Conservation (phyloP, 495 filamentous ascomycete genomes). For the Jackrogersella multiformis region DNA sequence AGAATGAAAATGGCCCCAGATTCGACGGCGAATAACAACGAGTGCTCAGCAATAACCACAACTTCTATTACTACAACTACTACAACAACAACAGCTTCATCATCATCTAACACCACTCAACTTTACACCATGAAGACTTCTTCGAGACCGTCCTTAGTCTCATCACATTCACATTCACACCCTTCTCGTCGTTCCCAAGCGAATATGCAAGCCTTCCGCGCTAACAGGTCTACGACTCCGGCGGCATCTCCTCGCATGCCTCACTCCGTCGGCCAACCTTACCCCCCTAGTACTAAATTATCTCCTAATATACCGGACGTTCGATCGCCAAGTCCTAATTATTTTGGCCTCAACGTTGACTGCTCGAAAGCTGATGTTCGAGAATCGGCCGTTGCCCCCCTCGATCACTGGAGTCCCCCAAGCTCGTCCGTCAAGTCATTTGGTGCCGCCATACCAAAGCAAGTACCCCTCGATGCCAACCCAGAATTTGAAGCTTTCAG, state of each 20-base stretch:
- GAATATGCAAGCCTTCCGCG: conserved; percentile 51
- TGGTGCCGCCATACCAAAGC: conserved; percentile 71
- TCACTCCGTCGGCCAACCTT: conserved; percentile 57
- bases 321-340: conserved; percentile 73
- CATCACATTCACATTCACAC: conserved; percentile 48
- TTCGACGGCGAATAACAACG: conserved; percentile 44
- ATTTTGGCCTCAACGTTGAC: conserved; percentile 80
- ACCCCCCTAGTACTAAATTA: conserved; percentile 47
- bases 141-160: conserved; percentile 50
- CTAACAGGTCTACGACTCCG: conserved; percentile 54
- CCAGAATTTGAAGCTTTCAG: conserved; percentile 80
- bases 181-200: conserved; percentile 51
- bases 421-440: conserved; percentile 74
- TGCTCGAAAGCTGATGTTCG: conserved; percentile 62
- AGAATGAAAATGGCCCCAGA: conserved; percentile 43
- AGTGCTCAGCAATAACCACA: conserved; percentile 40
- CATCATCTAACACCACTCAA: conserved; percentile 23
- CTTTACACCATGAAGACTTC: conserved; percentile 61
- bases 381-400: conserved; percentile 66
- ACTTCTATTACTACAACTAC: conserved; percentile 9
- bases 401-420: conserved; percentile 76
- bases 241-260: conserved; percentile 51
- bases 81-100: conserved; percentile 16
- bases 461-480: conserved; percentile 75
- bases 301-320: conserved; percentile 50